Conservation (phyloP, 73 alveolate species). For the Loxodes magnus region DNA sequence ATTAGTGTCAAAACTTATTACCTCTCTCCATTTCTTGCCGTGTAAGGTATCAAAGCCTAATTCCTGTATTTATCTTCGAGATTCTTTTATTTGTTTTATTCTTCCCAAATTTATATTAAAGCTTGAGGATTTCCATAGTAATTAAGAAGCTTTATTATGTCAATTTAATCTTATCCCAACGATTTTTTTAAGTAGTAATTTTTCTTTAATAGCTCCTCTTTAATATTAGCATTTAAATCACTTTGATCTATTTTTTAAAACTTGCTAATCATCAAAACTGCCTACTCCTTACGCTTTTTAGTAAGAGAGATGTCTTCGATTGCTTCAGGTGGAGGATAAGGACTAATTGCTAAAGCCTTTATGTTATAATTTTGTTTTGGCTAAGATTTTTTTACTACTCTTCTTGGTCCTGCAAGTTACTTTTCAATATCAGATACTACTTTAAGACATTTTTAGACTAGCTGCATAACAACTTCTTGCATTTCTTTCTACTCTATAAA, state of each 20-base stretch:
- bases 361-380: too few species aligned
- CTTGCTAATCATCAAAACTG: neutral
- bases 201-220: neutral
- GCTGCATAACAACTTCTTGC: conserved; percentile 19
- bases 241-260: neutral
- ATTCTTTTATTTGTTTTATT: too few species aligned
- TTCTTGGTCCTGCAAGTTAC: too few species aligned
- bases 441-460: conserved; percentile 5
- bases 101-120: too few species aligned
- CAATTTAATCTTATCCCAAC: too few species aligned
- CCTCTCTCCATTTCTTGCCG: too few species aligned
- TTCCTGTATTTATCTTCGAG: too few species aligned
- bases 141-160: too few species aligned
- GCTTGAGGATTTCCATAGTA: too few species aligned
- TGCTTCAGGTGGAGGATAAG: neutral
- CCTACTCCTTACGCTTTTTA: neutral
- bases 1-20: too few species aligned
- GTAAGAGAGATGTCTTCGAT: neutral
- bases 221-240: neutral
- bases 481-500: conserved; percentile 26
- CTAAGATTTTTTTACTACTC: too few species aligned
- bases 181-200: neutral
- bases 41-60: too few species aligned
- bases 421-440: conserved; percentile 18
- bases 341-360: neutral